Percentiles rank a stretch among this genome's conserved stretches.
These are phyloP conservation scores for Fraxinus platypoda DNA, from an alignment of 305 asterid genomes.

Conservation along the genomic window DNA sequence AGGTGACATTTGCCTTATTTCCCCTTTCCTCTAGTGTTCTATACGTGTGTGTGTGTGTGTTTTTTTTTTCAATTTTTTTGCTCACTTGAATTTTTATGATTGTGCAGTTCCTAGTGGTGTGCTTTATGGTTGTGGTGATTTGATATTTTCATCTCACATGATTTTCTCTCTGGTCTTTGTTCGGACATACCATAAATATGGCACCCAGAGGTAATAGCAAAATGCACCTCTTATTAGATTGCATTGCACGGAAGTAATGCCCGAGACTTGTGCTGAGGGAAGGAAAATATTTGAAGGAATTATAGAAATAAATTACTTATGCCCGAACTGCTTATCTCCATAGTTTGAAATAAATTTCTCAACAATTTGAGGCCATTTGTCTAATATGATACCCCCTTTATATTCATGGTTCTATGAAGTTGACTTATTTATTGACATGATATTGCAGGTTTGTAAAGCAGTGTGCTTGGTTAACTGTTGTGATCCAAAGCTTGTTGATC, in stretches of 20 bases:
- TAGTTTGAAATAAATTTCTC: neutral
- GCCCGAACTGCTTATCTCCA: neutral
- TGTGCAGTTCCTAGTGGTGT: constrained; percentile 83
- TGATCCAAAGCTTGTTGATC: constrained; percentile 82
- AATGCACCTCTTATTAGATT: neutral
- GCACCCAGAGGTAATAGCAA: constrained; percentile 51
- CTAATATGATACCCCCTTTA: neutral
- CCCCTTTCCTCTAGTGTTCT: neutral
- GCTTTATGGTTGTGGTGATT: constrained; percentile 95
- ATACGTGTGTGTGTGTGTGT: too few species aligned
- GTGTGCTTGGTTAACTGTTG: constrained; percentile 67
- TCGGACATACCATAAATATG: constrained; percentile 82
- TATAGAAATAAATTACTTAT: neutral
- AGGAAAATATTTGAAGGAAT: neutral
- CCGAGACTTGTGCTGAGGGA: neutral
- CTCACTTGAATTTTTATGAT: constrained; percentile 19
- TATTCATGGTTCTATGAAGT: neutral
- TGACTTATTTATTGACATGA: constrained; percentile 3
- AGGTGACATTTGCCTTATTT: constrained; percentile 37
- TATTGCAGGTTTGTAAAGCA: constrained; percentile 75
- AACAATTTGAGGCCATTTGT: neutral
- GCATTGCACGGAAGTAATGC: neutral
- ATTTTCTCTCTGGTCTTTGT: constrained; percentile 92
- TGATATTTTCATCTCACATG: constrained; percentile 98
- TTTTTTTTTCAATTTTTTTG: neutral